phyloP scores from a whole-genome alignment of 2,329 filamentous ascomycete genomes.

The Sclerotiophoma versabilis region DNA sequence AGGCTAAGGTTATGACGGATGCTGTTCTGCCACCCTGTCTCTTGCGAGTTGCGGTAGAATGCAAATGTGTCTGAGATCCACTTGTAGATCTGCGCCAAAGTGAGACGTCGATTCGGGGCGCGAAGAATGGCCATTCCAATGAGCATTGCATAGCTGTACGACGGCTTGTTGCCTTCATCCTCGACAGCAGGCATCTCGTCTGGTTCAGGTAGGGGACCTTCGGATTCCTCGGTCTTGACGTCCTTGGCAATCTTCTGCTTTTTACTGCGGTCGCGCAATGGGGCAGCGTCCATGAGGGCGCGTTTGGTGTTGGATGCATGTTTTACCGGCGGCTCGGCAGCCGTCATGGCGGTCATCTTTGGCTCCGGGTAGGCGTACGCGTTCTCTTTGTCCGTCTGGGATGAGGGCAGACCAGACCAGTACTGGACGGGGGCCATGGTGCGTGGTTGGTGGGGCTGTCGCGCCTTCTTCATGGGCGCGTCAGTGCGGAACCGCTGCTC shows the following conservation, averaged over 20 bases:
- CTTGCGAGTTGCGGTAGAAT: slow-evolving; percentile 79
- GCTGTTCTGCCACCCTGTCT: slow-evolving; percentile 98
- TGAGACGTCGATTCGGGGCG: slow-evolving; percentile 81
- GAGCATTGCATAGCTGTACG: slow-evolving; percentile 90
- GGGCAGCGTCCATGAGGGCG: slow-evolving; percentile 73
- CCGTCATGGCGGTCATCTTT: slow-evolving; percentile 41
- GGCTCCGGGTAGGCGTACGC: slow-evolving; percentile 49
- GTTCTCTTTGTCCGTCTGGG: slow-evolving; percentile 60
- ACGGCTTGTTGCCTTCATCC: slow-evolving; percentile 88
- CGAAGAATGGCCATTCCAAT: slow-evolving; percentile 97
- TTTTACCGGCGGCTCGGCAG: slow-evolving; percentile 40
- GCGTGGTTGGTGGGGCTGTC: slow-evolving; percentile 51
- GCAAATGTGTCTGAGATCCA: slow-evolving; percentile 97
- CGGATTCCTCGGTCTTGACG: slow-evolving; percentile 52
- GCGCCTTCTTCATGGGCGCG: slow-evolving; percentile 70
- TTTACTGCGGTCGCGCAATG: slow-evolving; percentile 76
- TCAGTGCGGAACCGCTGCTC: slow-evolving; percentile 65
- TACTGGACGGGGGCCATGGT: slow-evolving; percentile 58
- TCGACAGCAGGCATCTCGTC: slow-evolving; percentile 81
- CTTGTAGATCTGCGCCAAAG: slow-evolving; percentile 95
- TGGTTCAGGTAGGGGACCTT: slow-evolving; percentile 68
- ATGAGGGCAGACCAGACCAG: slow-evolving; percentile 59
- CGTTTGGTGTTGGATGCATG: slow-evolving; percentile 58
- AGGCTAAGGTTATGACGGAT: slow-evolving; percentile 97
- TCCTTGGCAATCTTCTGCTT: slow-evolving; percentile 67